These are phyloP conservation scores for Flammula alnicola DNA, from an alignment of 1,284 basidiomycete genomes.

Conservation along the genomic window DNA sequence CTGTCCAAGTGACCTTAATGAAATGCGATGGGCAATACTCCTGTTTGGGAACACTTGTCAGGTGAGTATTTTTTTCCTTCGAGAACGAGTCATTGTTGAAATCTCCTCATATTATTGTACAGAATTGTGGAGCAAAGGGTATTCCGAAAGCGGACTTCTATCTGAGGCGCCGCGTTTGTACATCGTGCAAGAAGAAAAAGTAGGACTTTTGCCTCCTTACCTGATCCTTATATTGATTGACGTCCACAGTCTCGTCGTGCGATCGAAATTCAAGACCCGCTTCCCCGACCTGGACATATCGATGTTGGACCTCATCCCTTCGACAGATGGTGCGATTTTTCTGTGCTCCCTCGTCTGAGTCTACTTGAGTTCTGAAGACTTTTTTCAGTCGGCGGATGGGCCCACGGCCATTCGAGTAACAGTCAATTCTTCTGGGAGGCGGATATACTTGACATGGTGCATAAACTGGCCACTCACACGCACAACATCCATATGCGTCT, in stretches of 20 bases:
- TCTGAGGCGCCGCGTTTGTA: slow-evolving; percentile 7
- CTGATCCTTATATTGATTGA: background rate
- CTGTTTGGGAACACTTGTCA: slow-evolving; percentile 10
- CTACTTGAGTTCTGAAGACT: background rate
- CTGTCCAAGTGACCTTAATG: slow-evolving; percentile 11
- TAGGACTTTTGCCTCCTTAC: background rate
- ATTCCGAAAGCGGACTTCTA: slow-evolving; percentile 3
- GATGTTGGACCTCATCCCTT: background rate
- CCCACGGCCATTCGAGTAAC: slow-evolving; percentile 2
- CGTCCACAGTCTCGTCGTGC: background rate
- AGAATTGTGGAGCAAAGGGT: slow-evolving; percentile 3
- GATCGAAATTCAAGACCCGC: background rate
- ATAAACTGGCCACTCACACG: slow-evolving; percentile 23
- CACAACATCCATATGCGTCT: slow-evolving; percentile 28
- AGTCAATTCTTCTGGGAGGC: slow-evolving; percentile 28
- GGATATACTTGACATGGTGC: slow-evolving; percentile 33
- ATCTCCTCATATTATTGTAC: too few relatives aligned
- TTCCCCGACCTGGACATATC: background rate
- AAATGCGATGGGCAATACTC: slow-evolving; percentile 11
- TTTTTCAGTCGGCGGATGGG: slow-evolving; percentile 1
- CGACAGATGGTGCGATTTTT: slow-evolving; percentile 4
- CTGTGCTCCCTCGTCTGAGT: background rate
- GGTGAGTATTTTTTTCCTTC: slow-evolving; percentile 1
- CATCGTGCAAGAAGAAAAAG: slow-evolving; percentile 7
- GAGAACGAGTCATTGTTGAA: background rate